Percentiles rank a stretch among this genome's conserved stretches.
Evolutionary conservation across 2,329 filamentous ascomycete genomes (phyloP).

Genomic region (Trichoderma sp.): DNA sequence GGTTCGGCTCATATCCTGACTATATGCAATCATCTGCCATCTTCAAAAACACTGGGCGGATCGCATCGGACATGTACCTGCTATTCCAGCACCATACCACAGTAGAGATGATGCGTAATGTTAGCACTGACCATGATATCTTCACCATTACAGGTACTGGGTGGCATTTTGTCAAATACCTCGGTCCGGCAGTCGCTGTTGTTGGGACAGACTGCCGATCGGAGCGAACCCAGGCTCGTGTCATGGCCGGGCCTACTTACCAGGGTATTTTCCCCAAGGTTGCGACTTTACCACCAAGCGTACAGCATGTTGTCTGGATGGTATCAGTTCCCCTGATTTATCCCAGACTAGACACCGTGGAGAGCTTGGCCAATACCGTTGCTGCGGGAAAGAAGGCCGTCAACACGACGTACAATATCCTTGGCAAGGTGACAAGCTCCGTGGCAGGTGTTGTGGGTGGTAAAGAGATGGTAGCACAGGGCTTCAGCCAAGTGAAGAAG

Average conservation of each 20-base stretch:
- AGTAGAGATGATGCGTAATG: conserved; percentile 84
- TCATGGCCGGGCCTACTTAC: conserved; percentile 94
- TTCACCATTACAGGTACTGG: conserved; percentile 97
- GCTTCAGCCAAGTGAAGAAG: conserved; percentile 93
- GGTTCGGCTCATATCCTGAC: conserved; percentile 93
- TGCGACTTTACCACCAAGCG: conserved; percentile 81
- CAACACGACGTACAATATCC: conserved; percentile 91
- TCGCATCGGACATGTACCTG: conserved; percentile 96
- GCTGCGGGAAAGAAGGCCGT: conserved; percentile 95
- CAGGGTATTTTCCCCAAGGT: conserved; percentile 97
- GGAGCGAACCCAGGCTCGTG: conserved; percentile 83
- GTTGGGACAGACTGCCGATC: conserved; percentile 90
- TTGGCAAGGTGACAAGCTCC: conserved; percentile 91
- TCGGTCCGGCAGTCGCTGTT: conserved; percentile 86
- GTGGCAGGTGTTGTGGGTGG: conserved; percentile 94
- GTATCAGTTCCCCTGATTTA: conserved; percentile 87
- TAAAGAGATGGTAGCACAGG: conserved; percentile 86
- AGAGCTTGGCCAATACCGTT: conserved; percentile 86
- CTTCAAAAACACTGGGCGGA: conserved; percentile 95
- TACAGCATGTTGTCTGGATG: conserved; percentile 98
- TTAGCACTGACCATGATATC: conserved; percentile 82
- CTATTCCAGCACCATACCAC: conserved; percentile 98
- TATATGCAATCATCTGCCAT: conserved; percentile 98
- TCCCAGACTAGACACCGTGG: conserved; percentile 84
- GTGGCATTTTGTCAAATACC: conserved; percentile 97